Evolutionary conservation across 78 protist species (phyloP), one percentile per base, ranked within the genome.

Genomic region (Polysphondylium violaceum): DNA sequence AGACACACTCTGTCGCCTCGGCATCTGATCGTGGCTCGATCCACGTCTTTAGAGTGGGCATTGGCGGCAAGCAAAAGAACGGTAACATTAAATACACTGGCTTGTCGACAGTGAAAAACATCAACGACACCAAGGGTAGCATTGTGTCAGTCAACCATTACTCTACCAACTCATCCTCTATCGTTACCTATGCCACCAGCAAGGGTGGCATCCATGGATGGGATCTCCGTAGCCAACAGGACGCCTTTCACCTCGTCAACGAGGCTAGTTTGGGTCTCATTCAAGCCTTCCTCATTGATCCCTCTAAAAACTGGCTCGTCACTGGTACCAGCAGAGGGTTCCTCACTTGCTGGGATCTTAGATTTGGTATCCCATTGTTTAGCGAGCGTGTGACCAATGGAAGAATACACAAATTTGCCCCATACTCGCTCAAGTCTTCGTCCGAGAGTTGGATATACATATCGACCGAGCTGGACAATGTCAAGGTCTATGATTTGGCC

Each of bases 181-280:
- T 91, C 19, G 81, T 91, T n/a, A 81, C 88, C 3, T 91, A 81
- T 63, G 90, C 86, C 2, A 91, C 95, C 2, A 91, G 77, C 8
- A 78, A 79, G 36, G 95, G 95, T 69, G 87, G 86, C 0, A 91
- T 91, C 27, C 87, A 91, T 17, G 95, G 90, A 59, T 91, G 90
- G 88, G 95, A 91, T 71, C 71, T 91, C 4, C 63, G 95, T 27
- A 38, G 85, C 14, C 75, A 91, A 35, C 88, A 78, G 50, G 87
- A 78, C 7, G 95, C 95, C 0, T 91, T 75, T 68, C 67, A 43
- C 9, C 31, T 91, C 8, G 71, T 41, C 25, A 91, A 81, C 29
- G 87, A 81, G 14, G 41, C 77, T 0, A 72, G 87, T 35, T 38
- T 71, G 35, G 95, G 95, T 47, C 69, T 91, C 11, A 64, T 81